Conservation (phyloP, 306 rosid genomes). For the Glycine latifolia region DNA sequence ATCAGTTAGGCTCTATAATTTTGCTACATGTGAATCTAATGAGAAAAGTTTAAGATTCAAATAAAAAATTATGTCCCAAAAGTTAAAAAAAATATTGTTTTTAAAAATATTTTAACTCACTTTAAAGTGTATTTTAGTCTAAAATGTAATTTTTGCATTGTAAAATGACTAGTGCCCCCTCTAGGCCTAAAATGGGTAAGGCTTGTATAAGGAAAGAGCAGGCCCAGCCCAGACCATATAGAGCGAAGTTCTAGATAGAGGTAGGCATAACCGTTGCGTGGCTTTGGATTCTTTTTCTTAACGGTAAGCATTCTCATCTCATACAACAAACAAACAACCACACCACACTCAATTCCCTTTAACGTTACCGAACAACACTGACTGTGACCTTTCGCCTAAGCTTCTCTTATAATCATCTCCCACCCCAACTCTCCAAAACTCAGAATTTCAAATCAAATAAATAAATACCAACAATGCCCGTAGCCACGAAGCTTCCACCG, state of each 20-base stretch:
- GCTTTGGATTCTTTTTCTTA: conserved; percentile 83
- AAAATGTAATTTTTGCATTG: no score
- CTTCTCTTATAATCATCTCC: background rate
- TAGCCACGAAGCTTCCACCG: conserved; percentile 62
- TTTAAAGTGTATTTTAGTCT: no score
- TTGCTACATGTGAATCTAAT: no score
- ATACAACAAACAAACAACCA: conserved; percentile 18
- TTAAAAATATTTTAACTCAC: no score
- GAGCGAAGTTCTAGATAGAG: background rate
- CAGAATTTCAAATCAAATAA: background rate
- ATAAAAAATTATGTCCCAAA: no score
- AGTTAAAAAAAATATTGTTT: no score
- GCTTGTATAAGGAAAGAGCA: no score
- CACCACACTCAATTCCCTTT: conserved; percentile 18
- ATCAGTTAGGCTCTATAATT: no score
- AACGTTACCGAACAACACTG: conserved; percentile 49
- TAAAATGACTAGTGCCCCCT: no score
- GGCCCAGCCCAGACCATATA: conserved; percentile 6
- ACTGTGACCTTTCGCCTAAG: conserved; percentile 77
- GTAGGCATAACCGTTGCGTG: conserved; percentile 59
- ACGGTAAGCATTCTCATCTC: conserved; percentile 63
- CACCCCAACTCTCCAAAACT: background rate
- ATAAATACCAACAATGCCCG: conserved; percentile 60
- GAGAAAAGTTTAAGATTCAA: no score
- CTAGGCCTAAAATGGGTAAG: no score